These are phyloP conservation scores for Extremus antarcticus DNA, from an alignment of 495 filamentous ascomycete genomes.

Conservation along the genomic window DNA sequence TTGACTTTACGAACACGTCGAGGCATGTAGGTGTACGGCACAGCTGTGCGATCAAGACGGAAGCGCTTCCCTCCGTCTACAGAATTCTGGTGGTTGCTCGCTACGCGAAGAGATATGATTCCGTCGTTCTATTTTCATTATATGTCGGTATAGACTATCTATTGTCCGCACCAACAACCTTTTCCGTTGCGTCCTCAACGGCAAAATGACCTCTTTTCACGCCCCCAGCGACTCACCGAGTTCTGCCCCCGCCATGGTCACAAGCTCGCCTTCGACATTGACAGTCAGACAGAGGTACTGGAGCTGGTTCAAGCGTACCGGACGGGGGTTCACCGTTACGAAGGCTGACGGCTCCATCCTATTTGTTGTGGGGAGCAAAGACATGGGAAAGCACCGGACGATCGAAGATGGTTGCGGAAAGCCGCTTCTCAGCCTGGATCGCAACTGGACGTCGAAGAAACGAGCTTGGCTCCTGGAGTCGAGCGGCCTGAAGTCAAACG, in stretches of 20 bases:
- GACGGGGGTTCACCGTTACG: neutral
- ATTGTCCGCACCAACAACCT: too few relatives aligned
- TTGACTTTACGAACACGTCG: too few relatives aligned
- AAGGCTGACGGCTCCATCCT: neutral
- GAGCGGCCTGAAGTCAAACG: neutral
- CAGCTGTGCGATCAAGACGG: too few relatives aligned
- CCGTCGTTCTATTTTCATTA: too few relatives aligned
- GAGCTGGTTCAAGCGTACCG: neutral
- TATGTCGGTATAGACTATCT: too few relatives aligned
- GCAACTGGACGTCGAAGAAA: neutral
- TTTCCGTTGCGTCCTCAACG: too few relatives aligned
- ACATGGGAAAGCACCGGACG: neutral
- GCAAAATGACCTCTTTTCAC: neutral
- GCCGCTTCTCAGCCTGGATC: neutral
- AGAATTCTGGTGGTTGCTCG: too few relatives aligned
- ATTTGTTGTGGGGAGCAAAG: neutral
- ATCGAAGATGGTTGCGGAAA: neutral
- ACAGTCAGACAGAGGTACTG: neutral
- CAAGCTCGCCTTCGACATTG: neutral
- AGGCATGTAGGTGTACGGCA: too few relatives aligned
- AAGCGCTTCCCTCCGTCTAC: too few relatives aligned
- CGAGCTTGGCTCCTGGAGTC: neutral
- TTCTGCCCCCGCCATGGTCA: neutral
- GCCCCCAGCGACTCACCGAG: neutral
- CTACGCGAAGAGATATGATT: too few relatives aligned